phyloP scores from a whole-genome alignment of 1,284 basidiomycete genomes.

The Irpex sp. region DNA sequence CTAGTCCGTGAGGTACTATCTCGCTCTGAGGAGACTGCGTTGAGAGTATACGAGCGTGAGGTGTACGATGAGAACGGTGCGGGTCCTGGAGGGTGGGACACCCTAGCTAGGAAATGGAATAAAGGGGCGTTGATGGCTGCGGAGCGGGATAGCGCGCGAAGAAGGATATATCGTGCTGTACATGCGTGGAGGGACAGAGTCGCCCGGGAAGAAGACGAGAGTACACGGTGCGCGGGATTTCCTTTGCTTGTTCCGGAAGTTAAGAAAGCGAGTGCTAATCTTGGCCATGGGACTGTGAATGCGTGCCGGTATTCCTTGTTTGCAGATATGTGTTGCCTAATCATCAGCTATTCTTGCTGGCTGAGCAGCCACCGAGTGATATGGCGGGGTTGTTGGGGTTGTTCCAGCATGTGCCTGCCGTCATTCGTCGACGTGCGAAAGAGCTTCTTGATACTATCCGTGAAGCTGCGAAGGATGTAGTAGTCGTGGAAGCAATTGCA shows the following conservation, averaged over 20 bases:
- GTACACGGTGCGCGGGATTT: slow-evolving; percentile 55
- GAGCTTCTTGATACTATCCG: slow-evolving; percentile 64
- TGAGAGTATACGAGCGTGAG: slow-evolving; percentile 66
- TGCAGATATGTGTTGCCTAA: slow-evolving; percentile 71
- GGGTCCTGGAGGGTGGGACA: slow-evolving; percentile 74
- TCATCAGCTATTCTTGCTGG: slow-evolving; percentile 66
- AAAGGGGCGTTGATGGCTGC: slow-evolving; percentile 48
- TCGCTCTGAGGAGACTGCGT: slow-evolving; percentile 71
- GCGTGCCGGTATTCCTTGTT: not conserved
- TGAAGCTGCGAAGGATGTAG: slow-evolving; percentile 27
- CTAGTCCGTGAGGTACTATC: slow-evolving; percentile 57
- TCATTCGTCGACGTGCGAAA: slow-evolving; percentile 54
- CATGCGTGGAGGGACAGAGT: slow-evolving; percentile 86
- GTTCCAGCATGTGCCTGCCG: slow-evolving; percentile 56
- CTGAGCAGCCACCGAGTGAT: slow-evolving; percentile 62
- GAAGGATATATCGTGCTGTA: slow-evolving; percentile 67
- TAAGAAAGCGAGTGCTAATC: not conserved
- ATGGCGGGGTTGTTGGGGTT: slow-evolving; percentile 52
- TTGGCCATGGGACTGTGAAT: not conserved
- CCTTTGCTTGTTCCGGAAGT: not conserved
- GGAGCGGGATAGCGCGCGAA: slow-evolving; percentile 31
- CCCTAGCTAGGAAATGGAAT: slow-evolving; percentile 77
- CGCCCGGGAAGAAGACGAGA: slow-evolving; percentile 88
- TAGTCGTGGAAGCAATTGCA: not conserved
- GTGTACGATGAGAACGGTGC: slow-evolving; percentile 68